A percentile compares a stretch with the other conserved stretches of the same genome.
Evolutionary conservation across 1,284 basidiomycete genomes (phyloP).

Genomic region (Mycena sp.): DNA sequence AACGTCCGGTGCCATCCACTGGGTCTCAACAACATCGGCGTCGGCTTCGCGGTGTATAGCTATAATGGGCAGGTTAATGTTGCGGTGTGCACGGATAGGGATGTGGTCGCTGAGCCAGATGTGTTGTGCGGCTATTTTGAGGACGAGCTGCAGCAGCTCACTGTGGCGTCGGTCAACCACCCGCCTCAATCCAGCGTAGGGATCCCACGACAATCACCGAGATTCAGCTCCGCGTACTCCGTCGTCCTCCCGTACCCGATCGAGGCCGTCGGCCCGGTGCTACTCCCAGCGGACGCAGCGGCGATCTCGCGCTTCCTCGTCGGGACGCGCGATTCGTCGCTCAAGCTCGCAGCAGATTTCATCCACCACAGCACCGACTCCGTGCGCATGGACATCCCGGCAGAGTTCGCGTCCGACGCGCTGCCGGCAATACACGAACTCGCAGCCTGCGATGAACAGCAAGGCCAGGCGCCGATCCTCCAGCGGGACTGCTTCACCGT

Average conservation of each 20-base stretch:
- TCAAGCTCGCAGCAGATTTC: slow-evolving; percentile 4
- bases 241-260: neutral
- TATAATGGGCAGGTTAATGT: slow-evolving; percentile 12
- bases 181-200: too few species aligned
- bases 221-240: neutral
- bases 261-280: neutral
- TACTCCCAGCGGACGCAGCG: neutral
- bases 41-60: slow-evolving; percentile 15
- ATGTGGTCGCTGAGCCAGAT: slow-evolving; percentile 1
- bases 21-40: slow-evolving; percentile 10
- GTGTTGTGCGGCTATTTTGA: slow-evolving; percentile 8
- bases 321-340: slow-evolving; percentile 10
- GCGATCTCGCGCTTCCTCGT: slow-evolving; percentile 8
- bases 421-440: neutral
- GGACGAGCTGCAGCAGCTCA: neutral
- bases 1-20: slow-evolving; percentile 11
- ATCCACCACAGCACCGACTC: slow-evolving; percentile 7
- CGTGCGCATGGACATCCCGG: neutral
- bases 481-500: slow-evolving; percentile 14
- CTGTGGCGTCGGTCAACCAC: too few species aligned
- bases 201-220: neutral
- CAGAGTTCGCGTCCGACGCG: neutral
- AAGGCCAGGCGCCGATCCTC: neutral
- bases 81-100: slow-evolving; percentile 6
- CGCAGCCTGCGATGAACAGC: neutral